Conservation (phyloP, 345 rosid species). For the Pseudoturritis turrita region DNA sequence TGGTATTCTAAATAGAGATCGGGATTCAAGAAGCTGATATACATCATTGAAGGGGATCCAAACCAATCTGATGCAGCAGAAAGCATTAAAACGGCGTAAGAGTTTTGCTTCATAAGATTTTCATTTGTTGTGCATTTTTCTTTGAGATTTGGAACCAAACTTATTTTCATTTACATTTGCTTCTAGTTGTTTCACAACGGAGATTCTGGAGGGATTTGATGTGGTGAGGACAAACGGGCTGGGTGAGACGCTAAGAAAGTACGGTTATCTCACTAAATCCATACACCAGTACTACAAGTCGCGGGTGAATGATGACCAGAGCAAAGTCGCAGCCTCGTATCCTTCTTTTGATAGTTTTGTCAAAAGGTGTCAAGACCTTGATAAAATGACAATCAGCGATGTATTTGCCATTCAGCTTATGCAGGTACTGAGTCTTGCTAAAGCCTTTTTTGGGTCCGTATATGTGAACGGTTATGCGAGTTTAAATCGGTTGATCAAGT, state of each 20-base stretch:
- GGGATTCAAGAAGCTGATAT: conserved; percentile 80
- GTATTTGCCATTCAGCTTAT: conserved; percentile 89
- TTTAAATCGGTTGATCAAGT: not conserved
- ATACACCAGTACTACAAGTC: conserved; percentile 56
- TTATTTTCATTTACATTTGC: not conserved
- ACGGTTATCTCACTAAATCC: conserved; percentile 66
- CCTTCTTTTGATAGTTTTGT: conserved; percentile 60
- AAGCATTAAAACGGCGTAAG: conserved; percentile 91
- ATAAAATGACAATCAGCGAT: conserved; percentile 78
- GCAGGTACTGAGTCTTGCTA: conserved; percentile 55
- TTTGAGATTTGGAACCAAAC: not conserved
- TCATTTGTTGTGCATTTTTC: not conserved
- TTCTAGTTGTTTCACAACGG: conserved; percentile 85
- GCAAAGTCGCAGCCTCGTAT: conserved; percentile 33
- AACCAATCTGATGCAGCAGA: conserved; percentile 76
- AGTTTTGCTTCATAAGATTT: not conserved
- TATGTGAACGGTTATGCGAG: not conserved
- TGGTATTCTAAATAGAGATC: conserved; percentile 50
- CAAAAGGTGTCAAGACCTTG: conserved; percentile 68
- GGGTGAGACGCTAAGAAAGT: conserved; percentile 73
- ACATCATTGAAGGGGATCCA: conserved; percentile 90
- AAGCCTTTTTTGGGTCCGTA: not conserved
- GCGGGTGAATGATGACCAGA: conserved; percentile 32
- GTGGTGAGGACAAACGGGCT: conserved; percentile 71
- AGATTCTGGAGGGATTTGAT: conserved; percentile 89